Evolutionary conservation across 2,329 filamentous ascomycete species (phyloP), one percentile per base, ranked within the genome.

Genomic region (Pseudocercospora musae): DNA sequence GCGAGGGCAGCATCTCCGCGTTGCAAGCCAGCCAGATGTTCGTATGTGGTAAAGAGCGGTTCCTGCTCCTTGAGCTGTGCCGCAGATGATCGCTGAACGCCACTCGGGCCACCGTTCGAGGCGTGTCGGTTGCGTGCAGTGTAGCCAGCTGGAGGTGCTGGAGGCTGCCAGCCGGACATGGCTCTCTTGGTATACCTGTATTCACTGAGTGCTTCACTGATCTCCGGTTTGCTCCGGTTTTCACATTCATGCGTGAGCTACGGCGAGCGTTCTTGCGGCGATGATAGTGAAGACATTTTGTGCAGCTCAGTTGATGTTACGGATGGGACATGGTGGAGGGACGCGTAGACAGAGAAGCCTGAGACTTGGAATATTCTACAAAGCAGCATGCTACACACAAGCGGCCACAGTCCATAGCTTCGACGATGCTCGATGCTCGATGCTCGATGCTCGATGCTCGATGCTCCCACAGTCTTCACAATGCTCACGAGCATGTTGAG

Each of bases 1-100:
- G 85, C 72, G 10, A 82, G 72, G n/a, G 80, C 81, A 49, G 80
- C 77, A 53, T 77, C 76, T 55, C 77, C 76, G 37, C 76, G 75
- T 7, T 77, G 77, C 4, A 81, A 72, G 53, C 79, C 76, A 57
- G 76, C 76, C 3, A 82, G 73, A 70, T 82, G 80, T 73, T 81
- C 79, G 64, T 82, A 83, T 31, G 75, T 77, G 72, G 77, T 76
- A 69, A 83, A 82, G 53, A 81, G 78, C 18, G 80, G 70, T 64
- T 81, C 80, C 29, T 78, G 76, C 63, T 82, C 80, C 68, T 75
- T 74, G 68, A 81, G 77, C 40, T 70, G 70, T 13, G 71, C 70
- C 15, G 75, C 71, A 49, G 71, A 73, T 4, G 71, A 72, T 33
- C 72, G 69, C 55, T 74, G 71, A 5, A 75, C 70, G 53, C 70